A percentile compares a stretch with the other conserved stretches of the same genome.
These are phyloP conservation scores for Sanghuangporus weigelae DNA, from an alignment of 1,284 basidiomycete species.

Conservation along the genomic window DNA sequence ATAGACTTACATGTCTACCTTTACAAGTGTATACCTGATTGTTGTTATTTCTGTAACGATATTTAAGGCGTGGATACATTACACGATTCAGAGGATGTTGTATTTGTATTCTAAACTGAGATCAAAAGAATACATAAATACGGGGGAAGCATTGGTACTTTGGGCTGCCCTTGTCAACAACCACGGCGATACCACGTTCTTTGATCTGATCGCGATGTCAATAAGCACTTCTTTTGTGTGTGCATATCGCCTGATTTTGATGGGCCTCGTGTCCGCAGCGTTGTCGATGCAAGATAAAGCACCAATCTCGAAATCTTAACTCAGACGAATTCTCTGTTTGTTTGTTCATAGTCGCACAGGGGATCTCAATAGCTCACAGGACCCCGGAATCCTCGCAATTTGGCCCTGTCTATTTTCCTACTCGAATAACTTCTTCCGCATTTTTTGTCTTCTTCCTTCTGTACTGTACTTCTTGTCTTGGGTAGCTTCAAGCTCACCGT, in stretches of 20 bases:
- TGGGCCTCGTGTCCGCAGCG: constrained; percentile 3
- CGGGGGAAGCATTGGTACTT: neutral
- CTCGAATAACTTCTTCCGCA: neutral
- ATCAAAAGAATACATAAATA: neutral
- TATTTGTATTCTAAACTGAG: neutral
- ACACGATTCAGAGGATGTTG: neutral
- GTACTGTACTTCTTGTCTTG: neutral
- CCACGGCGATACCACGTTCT: constrained; percentile 3
- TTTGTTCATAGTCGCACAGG: neutral
- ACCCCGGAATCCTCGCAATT: neutral
- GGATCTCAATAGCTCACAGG: neutral
- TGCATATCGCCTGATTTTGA: neutral
- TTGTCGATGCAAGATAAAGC: constrained; percentile 7
- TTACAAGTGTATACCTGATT: neutral
- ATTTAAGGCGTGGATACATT: neutral
- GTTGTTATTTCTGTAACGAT: neutral
- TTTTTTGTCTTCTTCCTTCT: neutral
- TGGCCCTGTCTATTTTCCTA: neutral
- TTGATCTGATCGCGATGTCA: neutral
- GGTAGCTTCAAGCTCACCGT: neutral
- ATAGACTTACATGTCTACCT: neutral
- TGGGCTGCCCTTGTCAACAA: neutral
- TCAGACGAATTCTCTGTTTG: neutral
- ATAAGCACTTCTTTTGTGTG: neutral
- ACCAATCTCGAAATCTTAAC: neutral